Percentiles rank a stretch among this genome's conserved stretches.
Evolutionary conservation across 352 stramenopile species (phyloP).

Genomic region (Globisporangium rhizosaccharum): DNA sequence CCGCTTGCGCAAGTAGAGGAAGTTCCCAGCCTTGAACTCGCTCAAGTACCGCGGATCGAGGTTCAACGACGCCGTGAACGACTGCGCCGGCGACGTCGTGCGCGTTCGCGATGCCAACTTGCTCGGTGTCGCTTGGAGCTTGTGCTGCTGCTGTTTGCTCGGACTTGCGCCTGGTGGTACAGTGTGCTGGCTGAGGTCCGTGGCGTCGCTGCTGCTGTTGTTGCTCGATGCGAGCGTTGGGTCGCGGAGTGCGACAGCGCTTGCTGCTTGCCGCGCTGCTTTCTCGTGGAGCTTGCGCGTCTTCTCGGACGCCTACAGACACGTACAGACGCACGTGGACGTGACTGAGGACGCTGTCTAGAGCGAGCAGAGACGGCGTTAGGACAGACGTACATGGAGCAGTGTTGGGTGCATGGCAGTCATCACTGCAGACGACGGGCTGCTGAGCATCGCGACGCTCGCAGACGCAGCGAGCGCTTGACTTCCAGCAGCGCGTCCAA

Average conservation of each 20-base stretch:
- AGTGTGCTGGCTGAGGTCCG: background rate
- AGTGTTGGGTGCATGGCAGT: slow-evolving; percentile 46
- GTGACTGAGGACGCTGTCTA: background rate
- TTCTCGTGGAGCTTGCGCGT: slow-evolving; percentile 45
- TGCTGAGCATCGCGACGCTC: slow-evolving; percentile 25
- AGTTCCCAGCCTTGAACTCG: slow-evolving; percentile 78
- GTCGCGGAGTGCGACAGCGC: slow-evolving; percentile 11
- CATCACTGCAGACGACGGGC: background rate
- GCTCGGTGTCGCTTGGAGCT: background rate
- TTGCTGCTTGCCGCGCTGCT: slow-evolving; percentile 8
- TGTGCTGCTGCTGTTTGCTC: background rate
- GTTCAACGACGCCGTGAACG: slow-evolving; percentile 75
- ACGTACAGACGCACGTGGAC: background rate
- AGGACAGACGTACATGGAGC: slow-evolving; percentile 22
- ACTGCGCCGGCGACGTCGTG: slow-evolving; percentile 13
- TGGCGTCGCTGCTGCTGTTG: background rate
- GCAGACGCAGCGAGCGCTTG: slow-evolving; percentile 17
- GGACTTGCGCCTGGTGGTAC: background rate
- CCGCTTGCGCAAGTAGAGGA: slow-evolving; percentile 75
- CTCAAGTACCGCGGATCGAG: slow-evolving; percentile 65
- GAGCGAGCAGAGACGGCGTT: background rate
- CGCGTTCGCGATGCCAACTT: too few relatives aligned
- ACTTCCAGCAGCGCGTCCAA: background rate
- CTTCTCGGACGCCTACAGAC: slow-evolving; percentile 42
- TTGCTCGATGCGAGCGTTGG: slow-evolving; percentile 2